A percentile compares a stretch with the other conserved stretches of the same genome.
phyloP scores from a whole-genome alignment of 139 green algal genomes.

The Asterochloris sp. region DNA sequence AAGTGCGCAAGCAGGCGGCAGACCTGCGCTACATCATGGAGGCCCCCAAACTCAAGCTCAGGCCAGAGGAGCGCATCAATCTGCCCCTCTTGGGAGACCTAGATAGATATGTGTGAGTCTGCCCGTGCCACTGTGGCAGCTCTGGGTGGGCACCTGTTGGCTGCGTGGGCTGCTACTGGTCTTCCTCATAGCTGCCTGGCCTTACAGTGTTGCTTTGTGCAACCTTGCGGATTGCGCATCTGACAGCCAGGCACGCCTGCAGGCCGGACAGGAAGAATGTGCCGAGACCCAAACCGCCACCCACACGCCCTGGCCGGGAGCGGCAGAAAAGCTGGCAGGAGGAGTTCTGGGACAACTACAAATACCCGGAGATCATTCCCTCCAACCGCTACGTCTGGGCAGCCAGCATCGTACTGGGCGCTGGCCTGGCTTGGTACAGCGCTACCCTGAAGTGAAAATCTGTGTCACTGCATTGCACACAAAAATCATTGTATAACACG shows the following conservation, averaged over 20 bases:
- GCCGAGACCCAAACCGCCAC: conserved; percentile 1
- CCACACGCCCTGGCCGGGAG: neutral
- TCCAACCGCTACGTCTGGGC: conserved; percentile 60
- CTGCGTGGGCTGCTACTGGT: neutral
- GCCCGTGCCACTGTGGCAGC: neutral
- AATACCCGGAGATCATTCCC: conserved; percentile 33
- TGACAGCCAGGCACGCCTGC: neutral
- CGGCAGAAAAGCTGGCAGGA: conserved; percentile 50
- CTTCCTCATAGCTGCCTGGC: neutral
- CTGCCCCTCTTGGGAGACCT: conserved; percentile 66
- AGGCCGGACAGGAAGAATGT: neutral
- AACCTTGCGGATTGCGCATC: neutral
- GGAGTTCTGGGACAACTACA: conserved; percentile 59
- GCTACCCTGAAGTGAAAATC: neutral
- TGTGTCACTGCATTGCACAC: too few relatives aligned
- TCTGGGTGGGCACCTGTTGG: neutral
- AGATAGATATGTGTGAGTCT: conserved; percentile 30
- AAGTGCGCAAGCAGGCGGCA: conserved; percentile 40
- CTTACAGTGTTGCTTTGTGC: neutral
- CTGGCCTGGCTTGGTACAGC: conserved; percentile 45
- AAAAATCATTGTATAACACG: too few relatives aligned
- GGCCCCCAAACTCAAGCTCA: conserved; percentile 70
- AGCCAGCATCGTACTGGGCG: conserved; percentile 29
- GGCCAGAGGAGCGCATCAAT: conserved; percentile 67
- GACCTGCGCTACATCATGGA: conserved; percentile 81